Base-by-base conservation (phyloP, 2,329 filamentous ascomycete species). In the Orbilia blumenaviensis region DNA sequence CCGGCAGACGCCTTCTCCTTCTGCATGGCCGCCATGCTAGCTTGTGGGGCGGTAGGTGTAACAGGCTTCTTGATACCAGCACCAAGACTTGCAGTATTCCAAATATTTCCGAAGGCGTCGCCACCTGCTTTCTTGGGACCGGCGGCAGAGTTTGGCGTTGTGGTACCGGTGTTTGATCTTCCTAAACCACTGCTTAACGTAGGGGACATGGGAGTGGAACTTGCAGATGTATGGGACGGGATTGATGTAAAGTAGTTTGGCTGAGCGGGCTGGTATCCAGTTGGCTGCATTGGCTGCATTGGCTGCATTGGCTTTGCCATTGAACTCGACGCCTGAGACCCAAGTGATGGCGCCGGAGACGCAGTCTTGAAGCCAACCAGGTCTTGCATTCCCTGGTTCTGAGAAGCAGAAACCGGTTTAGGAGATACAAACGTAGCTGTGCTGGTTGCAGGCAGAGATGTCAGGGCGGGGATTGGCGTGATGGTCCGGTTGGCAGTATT, bases 161-260 rank as follows among this genome's bases (percentile, higher is more conserved):
- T 81, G 25, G 81, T 52, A 4, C 69, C 63, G 14, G 76, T 79
- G 27, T 76, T 78, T 54, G 84, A 83, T 34, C 73, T 58, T 36
- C 66, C 69, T 84, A 84, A 77, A 87, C 86, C 2, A 21, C 63
- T 50, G 50, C 68, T 62, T 3, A 54, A 61, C 27, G 74, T 64
- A 58, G 77, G 73, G 1, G 52, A 58, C 48, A 60, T 62, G 0
- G 52, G 64, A 23, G 48, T 71, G 6, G 44, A 75, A 32, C 32
- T 63, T 5, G 44, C 82, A 82, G 81, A 71, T 36, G 82, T 81
- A 12, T 82, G 81, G 12, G 83, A 83, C 21, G 79, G 78, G 18
- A 98, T 90, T 0, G 93, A 95, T 63, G 93, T 93, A 83, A 94
- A 99, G 85, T 99, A 99, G 84, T 99, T 99, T 62, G 95, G 95